Base-by-base conservation (phyloP, 2,329 filamentous ascomycete genomes). In the Fusarium sp. region DNA sequence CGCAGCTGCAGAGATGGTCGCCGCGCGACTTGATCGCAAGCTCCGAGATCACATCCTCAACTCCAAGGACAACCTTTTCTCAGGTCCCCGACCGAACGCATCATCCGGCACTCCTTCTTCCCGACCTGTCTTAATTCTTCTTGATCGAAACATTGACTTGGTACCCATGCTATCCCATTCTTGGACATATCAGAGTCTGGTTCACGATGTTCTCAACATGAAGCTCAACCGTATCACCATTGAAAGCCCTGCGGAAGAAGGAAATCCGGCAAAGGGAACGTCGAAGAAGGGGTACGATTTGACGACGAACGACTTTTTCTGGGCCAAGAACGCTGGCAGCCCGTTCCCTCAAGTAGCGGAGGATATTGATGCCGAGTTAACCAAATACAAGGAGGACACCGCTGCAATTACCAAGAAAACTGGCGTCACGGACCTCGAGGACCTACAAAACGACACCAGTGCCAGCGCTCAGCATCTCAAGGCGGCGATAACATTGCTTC, bases 131-230 rank as follows among this genome's bases (percentile, higher is more conserved):
- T 88, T 99, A 45, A 90, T 99, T 71, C 92, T 99, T 53, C 91
- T 98, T 48, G 96, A 99, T 80, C 91, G 96, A 72, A 98, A 98
- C 76, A 91, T 99, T 44, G 96, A 99, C 79, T 83, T 99, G 54
- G 94, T 97, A 69, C 95, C 96, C 4, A 98, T 99, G 96, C 87
- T 99, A n/a, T 98, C 95, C 15, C 96, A 99, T 81, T 98, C 95
- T 20, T 87, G 85, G 85, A 87, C 87, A 10, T 90, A 97, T 74
- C 94, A 97, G 79, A 96, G 93, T 9, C 84, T 97, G 13, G 92
- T 97, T 17, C 92, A 89, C 71, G 88, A 87, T 66, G 83, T 87
- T 17, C 81, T 87, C 52, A 82, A 82, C 68, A 84, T 85, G 82
- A 84, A 85, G 76, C 87, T 98, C 39, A 99, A 98, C 78, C 91